Evolutionary conservation across 495 filamentous ascomycete species (phyloP).

Genomic region (Daldinia loculata): DNA sequence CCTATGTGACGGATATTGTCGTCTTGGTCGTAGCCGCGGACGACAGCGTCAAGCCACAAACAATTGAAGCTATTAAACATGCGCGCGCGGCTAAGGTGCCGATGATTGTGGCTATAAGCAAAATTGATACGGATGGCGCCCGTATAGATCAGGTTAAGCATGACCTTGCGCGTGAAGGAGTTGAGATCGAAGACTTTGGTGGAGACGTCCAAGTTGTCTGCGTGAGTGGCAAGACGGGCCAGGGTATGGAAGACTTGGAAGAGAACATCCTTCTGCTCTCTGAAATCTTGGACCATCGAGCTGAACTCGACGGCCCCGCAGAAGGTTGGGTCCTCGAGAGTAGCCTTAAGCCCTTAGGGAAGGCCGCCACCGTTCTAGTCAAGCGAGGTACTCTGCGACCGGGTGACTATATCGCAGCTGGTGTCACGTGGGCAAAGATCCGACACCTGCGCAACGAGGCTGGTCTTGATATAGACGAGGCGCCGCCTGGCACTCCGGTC

Average conservation of each 20-base stretch:
- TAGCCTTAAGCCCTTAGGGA: constrained; percentile 85
- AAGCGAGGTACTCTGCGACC: constrained; percentile 82
- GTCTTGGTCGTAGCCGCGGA: constrained; percentile 96
- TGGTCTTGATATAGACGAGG: constrained; percentile 72
- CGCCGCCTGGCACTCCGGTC: constrained; percentile 88
- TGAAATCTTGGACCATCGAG: constrained; percentile 89
- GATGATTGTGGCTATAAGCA: constrained; percentile 98
- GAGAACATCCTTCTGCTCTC: constrained; percentile 84
- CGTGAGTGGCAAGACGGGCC: constrained; percentile 92
- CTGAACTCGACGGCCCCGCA: constrained; percentile 75
- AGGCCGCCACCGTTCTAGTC: constrained; percentile 88
- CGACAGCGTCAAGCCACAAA: constrained; percentile 97
- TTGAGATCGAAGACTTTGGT: constrained; percentile 94
- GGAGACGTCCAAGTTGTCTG: constrained; percentile 92
- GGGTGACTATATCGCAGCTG: constrained; percentile 89
- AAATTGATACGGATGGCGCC: constrained; percentile 87
- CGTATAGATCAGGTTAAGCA: constrained; percentile 83
- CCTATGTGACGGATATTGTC: constrained; percentile 96
- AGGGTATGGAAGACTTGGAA: constrained; percentile 91
- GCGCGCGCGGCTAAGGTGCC: constrained; percentile 89
- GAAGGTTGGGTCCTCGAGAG: constrained; percentile 97
- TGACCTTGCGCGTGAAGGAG: constrained; percentile 82
- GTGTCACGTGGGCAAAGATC: constrained; percentile 83
- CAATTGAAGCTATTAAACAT: constrained; percentile 94
- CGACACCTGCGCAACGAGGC: constrained; percentile 86